Evolutionary conservation across 2,329 filamentous ascomycete species (phyloP).

Genomic region (Aspergillus aculeatinus): DNA sequence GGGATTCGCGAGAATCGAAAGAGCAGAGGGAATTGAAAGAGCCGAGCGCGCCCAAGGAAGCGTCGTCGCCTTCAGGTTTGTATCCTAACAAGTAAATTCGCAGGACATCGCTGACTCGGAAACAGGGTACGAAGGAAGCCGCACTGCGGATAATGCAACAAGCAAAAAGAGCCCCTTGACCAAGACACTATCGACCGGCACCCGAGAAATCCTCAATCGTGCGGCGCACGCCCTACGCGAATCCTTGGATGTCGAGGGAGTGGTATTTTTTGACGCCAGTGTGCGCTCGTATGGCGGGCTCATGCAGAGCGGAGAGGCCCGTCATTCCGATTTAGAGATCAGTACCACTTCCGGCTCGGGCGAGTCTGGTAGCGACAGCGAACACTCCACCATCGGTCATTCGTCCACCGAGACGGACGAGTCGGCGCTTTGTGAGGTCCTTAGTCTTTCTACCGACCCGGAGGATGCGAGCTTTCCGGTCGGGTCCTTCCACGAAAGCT

Average conservation of each 20-base stretch:
- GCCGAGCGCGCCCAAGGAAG: background rate
- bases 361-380: background rate
- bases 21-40: background rate
- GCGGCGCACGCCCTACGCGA: slow-evolving; percentile 20
- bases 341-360: background rate
- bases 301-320: slow-evolving; percentile 6
- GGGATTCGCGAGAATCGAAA: background rate
- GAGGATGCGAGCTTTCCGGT: slow-evolving; percentile 1
- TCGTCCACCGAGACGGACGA: background rate
- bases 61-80: background rate
- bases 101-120: background rate
- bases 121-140: background rate
- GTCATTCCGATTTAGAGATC: slow-evolving; percentile 10
- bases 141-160: background rate
- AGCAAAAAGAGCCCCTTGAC: background rate
- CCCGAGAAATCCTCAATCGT: slow-evolving; percentile 20
- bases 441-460: slow-evolving; percentile 17
- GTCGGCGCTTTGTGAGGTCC: background rate
- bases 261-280: slow-evolving; percentile 23
- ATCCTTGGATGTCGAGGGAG: slow-evolving; percentile 21
- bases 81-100: background rate
- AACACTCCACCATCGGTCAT: background rate
- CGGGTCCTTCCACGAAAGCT: slow-evolving; percentile 17
- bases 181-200: slow-evolving; percentile 17
- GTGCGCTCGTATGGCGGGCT: slow-evolving; percentile 12